phyloP scores from a whole-genome alignment of 192 early-diverging fungal genomes.

The Rhizoclosmatium globosum region DNA sequence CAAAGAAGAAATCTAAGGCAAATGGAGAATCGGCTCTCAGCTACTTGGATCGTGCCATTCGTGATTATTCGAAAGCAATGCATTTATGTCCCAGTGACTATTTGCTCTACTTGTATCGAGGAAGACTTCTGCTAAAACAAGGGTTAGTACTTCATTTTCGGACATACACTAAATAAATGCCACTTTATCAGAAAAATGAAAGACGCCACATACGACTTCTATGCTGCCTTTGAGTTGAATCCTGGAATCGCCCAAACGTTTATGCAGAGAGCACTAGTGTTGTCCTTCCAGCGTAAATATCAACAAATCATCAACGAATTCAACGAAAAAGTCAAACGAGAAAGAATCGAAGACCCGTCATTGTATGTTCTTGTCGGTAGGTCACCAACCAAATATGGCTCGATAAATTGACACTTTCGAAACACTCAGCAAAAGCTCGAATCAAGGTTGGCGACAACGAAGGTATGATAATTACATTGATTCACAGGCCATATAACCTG shows the following conservation, averaged over 20 bases:
- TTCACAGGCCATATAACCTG: neutral
- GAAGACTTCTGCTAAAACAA: conserved; percentile 54
- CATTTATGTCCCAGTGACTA: conserved; percentile 59
- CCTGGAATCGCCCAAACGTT: conserved; percentile 65
- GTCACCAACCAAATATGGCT: too few species aligned
- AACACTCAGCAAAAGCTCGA: conserved; percentile 51
- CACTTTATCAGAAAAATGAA: conserved; percentile 44
- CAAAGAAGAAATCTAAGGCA: conserved; percentile 25
- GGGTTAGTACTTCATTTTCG: conserved; percentile 35
- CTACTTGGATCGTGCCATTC: conserved; percentile 52
- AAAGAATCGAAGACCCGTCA: conserved; percentile 52
- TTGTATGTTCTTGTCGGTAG: conserved; percentile 50
- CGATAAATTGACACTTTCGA: too few species aligned
- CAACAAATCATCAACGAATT: conserved; percentile 62
- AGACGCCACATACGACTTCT: conserved; percentile 62
- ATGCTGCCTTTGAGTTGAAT: conserved; percentile 65
- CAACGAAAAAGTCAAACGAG: conserved; percentile 48
- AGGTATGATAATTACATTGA: conserved; percentile 34
- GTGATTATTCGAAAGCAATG: conserved; percentile 60
- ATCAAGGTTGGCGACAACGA: conserved; percentile 55
- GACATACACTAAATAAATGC: neutral
- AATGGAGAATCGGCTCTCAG: conserved; percentile 13
- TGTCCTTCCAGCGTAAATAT: conserved; percentile 66
- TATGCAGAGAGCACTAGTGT: conserved; percentile 56
- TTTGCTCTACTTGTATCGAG: conserved; percentile 60